Evolutionary conservation across 2,329 filamentous ascomycete genomes (phyloP).

Genomic region (Aspergillus candidus): DNA sequence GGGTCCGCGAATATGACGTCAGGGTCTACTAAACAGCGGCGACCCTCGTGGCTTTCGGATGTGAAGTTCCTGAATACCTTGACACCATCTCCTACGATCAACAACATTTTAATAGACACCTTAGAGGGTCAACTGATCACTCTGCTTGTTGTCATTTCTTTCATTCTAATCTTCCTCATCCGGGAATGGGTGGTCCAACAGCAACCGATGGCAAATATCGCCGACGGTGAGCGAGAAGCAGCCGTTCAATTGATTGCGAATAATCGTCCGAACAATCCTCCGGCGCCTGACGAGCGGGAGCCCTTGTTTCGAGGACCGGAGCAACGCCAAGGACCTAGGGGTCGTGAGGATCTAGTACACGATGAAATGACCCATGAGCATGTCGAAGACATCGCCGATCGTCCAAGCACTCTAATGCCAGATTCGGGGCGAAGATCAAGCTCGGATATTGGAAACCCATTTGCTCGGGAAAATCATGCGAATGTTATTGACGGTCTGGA

Average conservation of each 20-base stretch:
- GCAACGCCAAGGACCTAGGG: slow-evolving; percentile 3
- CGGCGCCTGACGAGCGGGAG: too few relatives aligned
- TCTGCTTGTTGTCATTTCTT: slow-evolving; percentile 80
- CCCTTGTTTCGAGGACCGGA: slow-evolving; percentile 4
- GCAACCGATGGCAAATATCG: slow-evolving; percentile 85
- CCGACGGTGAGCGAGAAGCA: slow-evolving; percentile 48
- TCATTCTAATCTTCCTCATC: slow-evolving; percentile 95
- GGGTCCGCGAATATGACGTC: slow-evolving; percentile 22
- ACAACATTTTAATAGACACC: slow-evolving; percentile 72
- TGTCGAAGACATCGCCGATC: slow-evolving; percentile 5
- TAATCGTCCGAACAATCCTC: slow-evolving; percentile 20
- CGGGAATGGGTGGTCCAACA: slow-evolving; percentile 98
- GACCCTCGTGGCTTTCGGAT: slow-evolving; percentile 53
- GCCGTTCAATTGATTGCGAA: slow-evolving; percentile 43
- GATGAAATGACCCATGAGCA: slow-evolving; percentile 6
- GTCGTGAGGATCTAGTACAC: slow-evolving; percentile 8
- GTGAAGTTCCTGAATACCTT: slow-evolving; percentile 48
- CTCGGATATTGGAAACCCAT: not conserved
- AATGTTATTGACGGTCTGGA: not conserved
- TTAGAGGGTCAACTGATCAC: slow-evolving; percentile 94
- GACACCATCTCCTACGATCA: slow-evolving; percentile 65
- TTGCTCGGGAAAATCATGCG: not conserved
- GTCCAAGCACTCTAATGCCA: slow-evolving; percentile 6
- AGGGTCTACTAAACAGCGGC: slow-evolving; percentile 27
- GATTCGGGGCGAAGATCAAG: not conserved